phyloP scores from a whole-genome alignment of 352 stramenopile genomes.

The Peronospora belbahrii region DNA sequence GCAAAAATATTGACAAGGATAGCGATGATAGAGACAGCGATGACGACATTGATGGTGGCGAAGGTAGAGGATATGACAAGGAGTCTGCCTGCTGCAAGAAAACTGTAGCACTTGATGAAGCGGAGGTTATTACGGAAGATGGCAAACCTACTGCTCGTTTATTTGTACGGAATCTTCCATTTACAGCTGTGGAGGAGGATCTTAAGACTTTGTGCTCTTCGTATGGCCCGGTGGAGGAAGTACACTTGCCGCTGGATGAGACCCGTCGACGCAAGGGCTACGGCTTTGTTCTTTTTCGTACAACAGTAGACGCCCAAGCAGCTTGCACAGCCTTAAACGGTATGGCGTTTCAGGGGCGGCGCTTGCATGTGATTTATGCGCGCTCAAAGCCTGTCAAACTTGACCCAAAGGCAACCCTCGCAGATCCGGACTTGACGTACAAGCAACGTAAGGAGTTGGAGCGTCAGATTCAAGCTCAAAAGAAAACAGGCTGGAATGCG shows the following conservation, averaged over 20 bases:
- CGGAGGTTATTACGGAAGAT: slow-evolving; percentile 12
- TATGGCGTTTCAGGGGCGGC: slow-evolving; percentile 92
- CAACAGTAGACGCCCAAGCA: slow-evolving; percentile 81
- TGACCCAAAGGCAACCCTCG: slow-evolving; percentile 47
- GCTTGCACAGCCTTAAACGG: slow-evolving; percentile 89
- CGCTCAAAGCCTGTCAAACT: slow-evolving; percentile 58
- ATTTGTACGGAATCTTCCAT: slow-evolving; percentile 97
- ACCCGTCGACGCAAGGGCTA: slow-evolving; percentile 94
- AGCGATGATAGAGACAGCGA: slow-evolving; percentile 18
- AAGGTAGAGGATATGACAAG: slow-evolving; percentile 13
- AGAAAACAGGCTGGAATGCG: slow-evolving; percentile 91
- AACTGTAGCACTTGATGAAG: not conserved
- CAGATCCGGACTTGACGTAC: slow-evolving; percentile 71
- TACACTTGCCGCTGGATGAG: slow-evolving; percentile 96
- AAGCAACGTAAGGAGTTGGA: slow-evolving; percentile 89
- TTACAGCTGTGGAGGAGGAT: slow-evolving; percentile 94
- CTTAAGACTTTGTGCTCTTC: slow-evolving; percentile 86
- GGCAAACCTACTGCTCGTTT: slow-evolving; percentile 76
- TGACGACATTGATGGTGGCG: slow-evolving; percentile 33
- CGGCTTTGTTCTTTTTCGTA: slow-evolving; percentile 94
- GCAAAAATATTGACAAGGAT: slow-evolving; percentile 81
- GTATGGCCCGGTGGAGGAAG: slow-evolving; percentile 86
- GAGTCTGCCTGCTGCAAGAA: slow-evolving; percentile 4
- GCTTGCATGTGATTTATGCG: slow-evolving; percentile 92
- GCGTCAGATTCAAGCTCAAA: slow-evolving; percentile 69